Evolutionary conservation across 1,139 yeast species (phyloP).

Genomic region (Pichia sp.): DNA sequence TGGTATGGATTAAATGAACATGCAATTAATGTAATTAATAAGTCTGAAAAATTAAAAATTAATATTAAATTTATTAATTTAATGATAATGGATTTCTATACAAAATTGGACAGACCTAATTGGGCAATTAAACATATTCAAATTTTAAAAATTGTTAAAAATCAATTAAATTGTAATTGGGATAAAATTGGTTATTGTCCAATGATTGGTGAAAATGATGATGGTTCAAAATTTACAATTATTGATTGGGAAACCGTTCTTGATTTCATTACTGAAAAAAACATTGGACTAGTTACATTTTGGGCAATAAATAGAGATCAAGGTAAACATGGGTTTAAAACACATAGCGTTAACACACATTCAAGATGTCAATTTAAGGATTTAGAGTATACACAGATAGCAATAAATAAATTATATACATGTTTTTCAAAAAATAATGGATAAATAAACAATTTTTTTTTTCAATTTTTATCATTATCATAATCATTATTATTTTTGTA

Average conservation of each 20-base stretch:
- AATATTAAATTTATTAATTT: constrained; percentile 17
- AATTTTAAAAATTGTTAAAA: constrained; percentile 14
- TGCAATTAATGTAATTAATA: constrained; percentile 14
- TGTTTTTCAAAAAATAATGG: background rate
- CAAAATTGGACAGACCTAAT: constrained; percentile 16
- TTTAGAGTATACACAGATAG: constrained; percentile 15
- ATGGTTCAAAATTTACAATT: constrained; percentile 18
- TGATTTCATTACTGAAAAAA: constrained; percentile 14
- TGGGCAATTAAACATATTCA: constrained; percentile 26
- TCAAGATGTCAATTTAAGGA: constrained; percentile 19
- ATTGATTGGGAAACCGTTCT: constrained; percentile 22
- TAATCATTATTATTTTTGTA: constrained; percentile 13
- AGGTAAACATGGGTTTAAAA: constrained; percentile 3
- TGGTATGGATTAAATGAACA: constrained; percentile 19
- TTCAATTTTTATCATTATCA: too few relatives aligned
- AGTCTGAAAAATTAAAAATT: constrained; percentile 10
- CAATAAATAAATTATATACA: constrained; percentile 6
- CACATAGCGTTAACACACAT: background rate
- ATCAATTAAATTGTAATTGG: constrained; percentile 16
- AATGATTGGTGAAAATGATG: constrained; percentile 30
- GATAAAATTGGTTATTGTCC: constrained; percentile 27
- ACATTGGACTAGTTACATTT: constrained; percentile 23
- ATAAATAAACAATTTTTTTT: too few relatives aligned
- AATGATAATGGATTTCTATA: constrained; percentile 30
- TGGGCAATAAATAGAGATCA: constrained; percentile 31